Conservation (phyloP, 441 rosid species). For the Rhodomyrtus psidioides region DNA sequence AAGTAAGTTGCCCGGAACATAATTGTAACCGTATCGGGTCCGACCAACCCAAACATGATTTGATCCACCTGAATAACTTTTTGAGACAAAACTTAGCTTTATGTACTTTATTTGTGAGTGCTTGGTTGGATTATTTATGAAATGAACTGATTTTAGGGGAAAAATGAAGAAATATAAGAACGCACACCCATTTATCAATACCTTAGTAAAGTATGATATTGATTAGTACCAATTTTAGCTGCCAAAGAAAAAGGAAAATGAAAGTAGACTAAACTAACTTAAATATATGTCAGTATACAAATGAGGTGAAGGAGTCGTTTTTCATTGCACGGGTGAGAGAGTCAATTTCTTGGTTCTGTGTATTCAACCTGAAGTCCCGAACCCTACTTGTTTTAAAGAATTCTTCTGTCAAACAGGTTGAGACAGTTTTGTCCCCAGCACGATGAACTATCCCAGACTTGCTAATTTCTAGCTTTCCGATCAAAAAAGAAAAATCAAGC, state of each 20-base stretch:
- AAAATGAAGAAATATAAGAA: neutral
- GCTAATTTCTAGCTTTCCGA: neutral
- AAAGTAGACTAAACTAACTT: neutral
- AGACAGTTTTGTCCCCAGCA: neutral
- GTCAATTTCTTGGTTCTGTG: neutral
- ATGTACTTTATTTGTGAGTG: neutral
- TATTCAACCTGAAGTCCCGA: neutral
- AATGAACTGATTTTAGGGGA: neutral
- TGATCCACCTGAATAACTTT: neutral
- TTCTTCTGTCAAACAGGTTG: neutral
- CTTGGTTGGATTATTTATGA: neutral
- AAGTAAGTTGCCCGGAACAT: neutral
- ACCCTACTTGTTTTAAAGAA: neutral
- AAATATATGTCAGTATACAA: neutral
- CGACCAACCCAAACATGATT: neutral
- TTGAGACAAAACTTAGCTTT: neutral
- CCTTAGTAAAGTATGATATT: neutral
- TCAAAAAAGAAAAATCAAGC: neutral
- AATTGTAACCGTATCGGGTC: neutral
- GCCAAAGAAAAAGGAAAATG: neutral
- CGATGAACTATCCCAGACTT: neutral
- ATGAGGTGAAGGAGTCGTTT: neutral
- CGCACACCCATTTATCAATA: neutral
- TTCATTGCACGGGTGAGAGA: neutral
- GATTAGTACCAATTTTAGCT: neutral